A percentile compares a stretch with the other conserved stretches of the same genome.
These are phyloP conservation scores for Erigeron philadelphicus DNA, from an alignment of 140 eudicot genomes.

Conservation along the genomic window DNA sequence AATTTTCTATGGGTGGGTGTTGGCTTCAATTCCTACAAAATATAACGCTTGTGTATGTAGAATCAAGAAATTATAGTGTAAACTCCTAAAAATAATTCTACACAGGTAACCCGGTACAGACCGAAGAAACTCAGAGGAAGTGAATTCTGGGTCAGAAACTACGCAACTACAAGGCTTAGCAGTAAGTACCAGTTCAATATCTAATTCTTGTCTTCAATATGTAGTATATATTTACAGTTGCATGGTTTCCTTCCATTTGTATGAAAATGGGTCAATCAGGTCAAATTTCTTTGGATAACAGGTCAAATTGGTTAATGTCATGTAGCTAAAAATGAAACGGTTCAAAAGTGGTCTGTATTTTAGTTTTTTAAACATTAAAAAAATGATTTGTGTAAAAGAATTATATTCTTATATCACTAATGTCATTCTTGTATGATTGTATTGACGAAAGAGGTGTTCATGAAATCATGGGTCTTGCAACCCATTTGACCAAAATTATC, in stretches of 20 bases:
- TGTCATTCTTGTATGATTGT: too few species aligned
- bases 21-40: background rate
- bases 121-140: slow-evolving; percentile 11
- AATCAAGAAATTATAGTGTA: background rate
- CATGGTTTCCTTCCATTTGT: background rate
- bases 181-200: background rate
- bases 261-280: too few species aligned
- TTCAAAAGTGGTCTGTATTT: too few species aligned
- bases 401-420: too few species aligned
- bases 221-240: background rate
- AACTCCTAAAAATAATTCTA: background rate
- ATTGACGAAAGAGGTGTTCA: too few species aligned
- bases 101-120: slow-evolving; percentile 3
- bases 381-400: too few species aligned
- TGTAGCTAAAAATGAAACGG: too few species aligned
- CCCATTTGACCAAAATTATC: too few species aligned
- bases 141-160: slow-evolving; percentile 2
- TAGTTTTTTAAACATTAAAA: too few species aligned
- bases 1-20: background rate
- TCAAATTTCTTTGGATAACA: too few species aligned
- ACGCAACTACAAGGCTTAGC: background rate
- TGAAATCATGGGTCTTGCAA: too few species aligned
- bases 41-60: background rate
- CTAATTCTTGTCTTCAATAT: background rate
- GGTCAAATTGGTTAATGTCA: too few species aligned